Evolutionary conservation across 1,139 yeast genomes (phyloP), one percentile per base, ranked within the genome.

Genomic region (Taphrina flavorubra): DNA sequence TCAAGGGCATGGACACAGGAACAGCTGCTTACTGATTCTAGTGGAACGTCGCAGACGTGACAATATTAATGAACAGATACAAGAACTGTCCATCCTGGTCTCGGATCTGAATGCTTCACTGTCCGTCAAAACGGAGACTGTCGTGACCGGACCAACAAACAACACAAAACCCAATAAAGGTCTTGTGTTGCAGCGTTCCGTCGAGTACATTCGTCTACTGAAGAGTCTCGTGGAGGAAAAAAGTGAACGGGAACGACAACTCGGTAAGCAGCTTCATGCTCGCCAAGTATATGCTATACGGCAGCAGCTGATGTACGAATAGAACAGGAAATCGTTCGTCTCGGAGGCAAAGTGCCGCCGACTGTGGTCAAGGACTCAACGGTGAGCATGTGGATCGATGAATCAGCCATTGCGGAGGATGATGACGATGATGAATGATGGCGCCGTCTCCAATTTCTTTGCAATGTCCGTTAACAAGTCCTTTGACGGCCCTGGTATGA

Each of bases 41-140:
- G 81, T 82, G 16, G 88, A 85, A 71, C 80, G 95, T 16, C 86
- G 90, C 72, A 84, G 97, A 71, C 82, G 96, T 70, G 98, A 92
- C 77, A 90, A 89, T 75, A 90, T 92, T 77, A 92, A 92, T 76
- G 97, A 91, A 65, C 87, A 88, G 75, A 92, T 92, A 69, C 95
- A 89, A 74, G 97, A 92, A 74, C 81, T 92, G 57, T 83, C 91
- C 63, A 81, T 84, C 0, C 78, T 89, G 66, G 85, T 92, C 2
- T 97, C 97, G 0, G 79, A 80, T 14, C 85, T 84, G 53, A 57
- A 70, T 1, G 72, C 72, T 13, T 65, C 68, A 6, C 59, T 49
- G 16, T 49, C 70, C 31, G 8, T 16, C 34, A 40, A 39, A 13
- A 53, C 58, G 16, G 58, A 53, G 34, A 39, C 74, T 11, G 69